Base-by-base conservation (phyloP, 345 rosid species). In the Gossypium turneri region DNA sequence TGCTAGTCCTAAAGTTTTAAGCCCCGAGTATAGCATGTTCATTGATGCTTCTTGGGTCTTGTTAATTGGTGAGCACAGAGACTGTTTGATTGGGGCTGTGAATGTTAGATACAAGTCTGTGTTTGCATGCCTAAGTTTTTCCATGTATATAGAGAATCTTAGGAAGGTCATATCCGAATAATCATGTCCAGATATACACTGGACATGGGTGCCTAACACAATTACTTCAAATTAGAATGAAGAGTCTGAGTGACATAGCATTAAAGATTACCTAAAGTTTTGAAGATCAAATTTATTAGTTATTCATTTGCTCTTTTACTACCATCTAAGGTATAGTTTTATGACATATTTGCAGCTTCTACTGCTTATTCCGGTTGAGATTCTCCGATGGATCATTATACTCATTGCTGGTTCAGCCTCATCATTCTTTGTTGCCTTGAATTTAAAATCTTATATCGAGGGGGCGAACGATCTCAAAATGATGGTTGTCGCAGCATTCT, bases 321-420 rank as follows among this genome's bases (percentile, higher is more conserved):
- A 16, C 15, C 51, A 29, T 67, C 72, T 74, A 55, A 84, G 58
- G 7, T 59, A 12, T 64, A 17, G 47, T 17, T 20, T 34, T 58
- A 3, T 63, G 63, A 7, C 17, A 70, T 64, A 11, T 75, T 75
- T 84, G 73, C 97, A 95, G 99, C 76, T 91, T 77, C 82, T 89
- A 78, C 70, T 95, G 87, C 85, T 91, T 60, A 87, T 95, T 55
- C 99, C 99, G 0, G 72, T 90, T 45, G 97, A 91, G 90, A 13
- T 83, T 70, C 82, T 95, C 34, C 86, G 97, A 68, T 95, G 99
- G 99, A 80, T 93, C 80, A 84, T 90, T 61, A 87, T 91, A 81
- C 92, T 95, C 73, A 60, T 81, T 19, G 89, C 86, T 76, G 99
- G 99, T 34, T 65, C 75, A 0, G 90, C 84, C 43, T 93, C 97